Conservation (phyloP, 352 stramenopile genomes). For the Achlya hypogyna region DNA sequence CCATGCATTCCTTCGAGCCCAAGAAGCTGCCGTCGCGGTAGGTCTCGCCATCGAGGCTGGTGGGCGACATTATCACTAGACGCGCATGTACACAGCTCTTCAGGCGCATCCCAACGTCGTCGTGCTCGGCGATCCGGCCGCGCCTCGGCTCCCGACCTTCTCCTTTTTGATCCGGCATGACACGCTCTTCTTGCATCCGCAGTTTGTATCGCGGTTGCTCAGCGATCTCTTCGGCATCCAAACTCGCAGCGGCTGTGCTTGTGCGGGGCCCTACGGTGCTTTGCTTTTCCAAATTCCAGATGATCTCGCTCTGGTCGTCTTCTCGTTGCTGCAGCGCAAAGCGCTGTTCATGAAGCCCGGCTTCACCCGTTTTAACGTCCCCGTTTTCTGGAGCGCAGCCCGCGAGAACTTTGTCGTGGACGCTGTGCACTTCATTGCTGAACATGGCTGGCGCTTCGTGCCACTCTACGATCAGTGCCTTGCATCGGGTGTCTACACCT, state of each 20-base stretch:
- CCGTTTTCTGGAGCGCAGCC: conserved; percentile 42
- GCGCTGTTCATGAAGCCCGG: conserved; percentile 80
- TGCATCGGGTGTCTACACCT: conserved; percentile 78
- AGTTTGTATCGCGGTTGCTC: conserved; percentile 85
- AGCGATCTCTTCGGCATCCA: conserved; percentile 95
- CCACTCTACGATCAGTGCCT: conserved; percentile 85
- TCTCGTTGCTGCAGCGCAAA: conserved; percentile 41
- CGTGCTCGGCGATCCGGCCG: conserved; percentile 1
- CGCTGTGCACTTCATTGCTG: conserved; percentile 77
- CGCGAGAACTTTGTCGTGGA: conserved; percentile 85
- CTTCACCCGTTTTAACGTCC: conserved; percentile 81
- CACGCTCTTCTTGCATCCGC: conserved; percentile 64
- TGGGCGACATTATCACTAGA: no score
- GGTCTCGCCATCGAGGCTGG: no score
- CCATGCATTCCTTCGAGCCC: conserved; percentile 17
- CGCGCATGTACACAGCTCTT: neutral
- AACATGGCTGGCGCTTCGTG: conserved; percentile 79
- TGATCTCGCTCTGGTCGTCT: conserved; percentile 28
- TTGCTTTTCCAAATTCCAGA: conserved; percentile 67
- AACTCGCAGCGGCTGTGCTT: conserved; percentile 86
- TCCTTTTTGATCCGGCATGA: conserved; percentile 82
- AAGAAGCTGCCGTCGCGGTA: conserved; percentile 18
- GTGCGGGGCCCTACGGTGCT: conserved; percentile 86
- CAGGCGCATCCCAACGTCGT: conserved; percentile 12
- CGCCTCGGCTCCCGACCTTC: conserved; percentile 32